Evolutionary conservation across 2,329 filamentous ascomycete species (phyloP), one percentile per base, ranked within the genome.

Genomic region (Monosporascus ibericus): DNA sequence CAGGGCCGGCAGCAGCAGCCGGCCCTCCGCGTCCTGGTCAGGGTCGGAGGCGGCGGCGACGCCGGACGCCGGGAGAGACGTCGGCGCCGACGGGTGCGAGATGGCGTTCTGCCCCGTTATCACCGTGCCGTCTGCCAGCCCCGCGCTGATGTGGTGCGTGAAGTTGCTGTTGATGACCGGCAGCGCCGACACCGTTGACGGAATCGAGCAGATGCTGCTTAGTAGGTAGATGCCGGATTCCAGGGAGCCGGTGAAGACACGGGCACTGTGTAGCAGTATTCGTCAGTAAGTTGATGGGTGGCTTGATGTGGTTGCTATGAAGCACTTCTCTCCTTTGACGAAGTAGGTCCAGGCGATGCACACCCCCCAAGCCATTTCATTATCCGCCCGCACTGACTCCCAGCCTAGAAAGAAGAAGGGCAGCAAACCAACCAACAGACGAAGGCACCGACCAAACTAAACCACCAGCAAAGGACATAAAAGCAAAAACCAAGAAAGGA

Each of bases 151-250:
- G 70, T 97, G 92, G 63, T 95, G 89, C 0, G 90, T 90, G 73
- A 96, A 96, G 68, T 96, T 97, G 57, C 88, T 91, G 74, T 96
- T 95, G 61, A 97, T 89, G 4, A 89, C 90, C 0, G 92, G 94
- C 17, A 97, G 82, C 0, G 96, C 90, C 0, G 84, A 80, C 6
- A 94, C 84, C 49, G 84, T 78, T 11, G 82, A 79, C 0, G 90
- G 87, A 1, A 97, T 87, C n/a, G 83, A 84, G 64, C 92, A 95
- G 58, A 96, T 89, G 60, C 86, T 88, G 48, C 87, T 88, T 5
- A 97, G 79, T 2, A 97, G 81, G 66, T 96, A 96, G 56, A 97
- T 94, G 42, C 90, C 90, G 6, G 88, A 88, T 68, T 97, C 94
- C 59, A 97, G 92, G 53, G 87, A 92, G 34, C 92, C 92, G 1